A percentile compares a stretch with the other conserved stretches of the same genome.
phyloP scores from a whole-genome alignment of 257 asterid species.

The Nyctanthes arbortristis region DNA sequence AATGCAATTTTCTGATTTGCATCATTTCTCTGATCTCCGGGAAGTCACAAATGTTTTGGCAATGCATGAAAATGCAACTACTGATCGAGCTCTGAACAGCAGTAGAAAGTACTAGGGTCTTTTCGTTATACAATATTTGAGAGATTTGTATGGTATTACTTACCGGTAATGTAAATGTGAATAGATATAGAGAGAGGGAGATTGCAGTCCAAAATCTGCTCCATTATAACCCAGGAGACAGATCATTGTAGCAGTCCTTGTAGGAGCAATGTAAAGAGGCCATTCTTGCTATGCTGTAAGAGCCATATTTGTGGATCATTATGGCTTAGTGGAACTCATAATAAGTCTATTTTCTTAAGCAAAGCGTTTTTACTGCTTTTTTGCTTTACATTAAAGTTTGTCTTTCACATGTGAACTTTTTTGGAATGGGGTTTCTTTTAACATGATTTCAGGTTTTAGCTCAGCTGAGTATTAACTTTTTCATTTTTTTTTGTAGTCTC shows the following conservation, averaged over 20 bases:
- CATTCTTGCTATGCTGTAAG: background rate
- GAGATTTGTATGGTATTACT: background rate
- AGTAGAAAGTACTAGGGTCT: too few relatives aligned
- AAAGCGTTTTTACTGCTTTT: background rate
- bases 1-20: constrained; percentile 6
- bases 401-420: background rate
- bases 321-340: constrained; percentile 2
- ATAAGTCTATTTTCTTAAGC: background rate
- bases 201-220: background rate
- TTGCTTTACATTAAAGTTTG: background rate
- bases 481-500: too few relatives aligned
- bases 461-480: background rate
- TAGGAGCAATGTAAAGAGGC: background rate
- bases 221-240: background rate
- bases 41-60: background rate
- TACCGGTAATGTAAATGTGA: background rate
- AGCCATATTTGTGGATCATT: background rate
- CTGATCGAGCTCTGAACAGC: background rate
- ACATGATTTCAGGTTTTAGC: background rate
- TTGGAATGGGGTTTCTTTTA: background rate
- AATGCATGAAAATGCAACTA: background rate
- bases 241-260: background rate
- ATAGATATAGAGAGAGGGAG: background rate
- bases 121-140: background rate
- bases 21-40: background rate